phyloP scores from a whole-genome alignment of 805 yeast genomes.

The Yamadazyma scolyti region DNA sequence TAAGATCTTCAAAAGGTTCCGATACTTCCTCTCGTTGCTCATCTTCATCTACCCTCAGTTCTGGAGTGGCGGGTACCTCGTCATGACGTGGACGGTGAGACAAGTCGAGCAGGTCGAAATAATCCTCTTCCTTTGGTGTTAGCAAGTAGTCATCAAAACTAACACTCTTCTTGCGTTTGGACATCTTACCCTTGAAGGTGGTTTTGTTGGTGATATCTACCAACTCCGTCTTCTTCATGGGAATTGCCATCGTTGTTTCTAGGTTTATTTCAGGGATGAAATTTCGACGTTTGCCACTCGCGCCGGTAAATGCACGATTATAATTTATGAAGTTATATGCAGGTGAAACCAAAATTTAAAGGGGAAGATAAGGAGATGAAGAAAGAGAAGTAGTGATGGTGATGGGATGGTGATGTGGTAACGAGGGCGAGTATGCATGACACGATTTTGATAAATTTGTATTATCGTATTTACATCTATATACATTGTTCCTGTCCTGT shows the following conservation, averaged over 20 bases:
- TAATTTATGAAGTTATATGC: too few species aligned
- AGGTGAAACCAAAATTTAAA: too few species aligned
- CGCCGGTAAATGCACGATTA: too few species aligned
- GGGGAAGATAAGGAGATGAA: too few species aligned
- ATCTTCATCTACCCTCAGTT: constrained; percentile 1
- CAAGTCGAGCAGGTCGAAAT: constrained; percentile 16
- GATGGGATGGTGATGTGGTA: too few species aligned
- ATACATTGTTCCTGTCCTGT: too few species aligned
- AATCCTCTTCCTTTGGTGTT: constrained; percentile 41
- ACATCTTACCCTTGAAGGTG: constrained; percentile 17
- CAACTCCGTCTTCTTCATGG: constrained; percentile 29
- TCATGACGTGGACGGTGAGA: neutral
- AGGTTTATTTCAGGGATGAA: constrained; percentile 7
- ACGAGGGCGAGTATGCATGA: too few species aligned
- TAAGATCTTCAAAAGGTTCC: constrained; percentile 1
- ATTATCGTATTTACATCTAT: too few species aligned
- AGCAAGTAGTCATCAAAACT: constrained; percentile 25
- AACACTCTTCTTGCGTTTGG: constrained; percentile 8
- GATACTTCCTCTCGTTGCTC: neutral
- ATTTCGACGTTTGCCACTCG: too few species aligned
- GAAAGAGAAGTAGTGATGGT: too few species aligned
- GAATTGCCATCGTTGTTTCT: constrained; percentile 10
- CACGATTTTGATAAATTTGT: too few species aligned
- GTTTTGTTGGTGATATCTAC: constrained; percentile 35
- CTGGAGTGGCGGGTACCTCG: constrained; percentile 1